Evolutionary conservation across 2,329 filamentous ascomycete genomes (phyloP).

Genomic region (Trichoderma sp.): DNA sequence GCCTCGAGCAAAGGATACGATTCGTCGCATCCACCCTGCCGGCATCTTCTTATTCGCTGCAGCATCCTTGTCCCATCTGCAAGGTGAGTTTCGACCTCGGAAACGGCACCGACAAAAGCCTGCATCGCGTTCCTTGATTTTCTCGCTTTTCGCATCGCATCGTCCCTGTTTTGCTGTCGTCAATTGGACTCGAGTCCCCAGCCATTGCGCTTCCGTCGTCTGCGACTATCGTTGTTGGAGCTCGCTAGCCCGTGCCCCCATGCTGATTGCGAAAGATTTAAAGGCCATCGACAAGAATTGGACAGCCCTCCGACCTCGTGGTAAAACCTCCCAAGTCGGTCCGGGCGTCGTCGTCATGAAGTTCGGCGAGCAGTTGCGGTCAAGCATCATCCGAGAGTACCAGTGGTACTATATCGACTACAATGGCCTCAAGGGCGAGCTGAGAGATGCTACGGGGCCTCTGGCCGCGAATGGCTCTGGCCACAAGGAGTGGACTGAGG

Average conservation of each 20-base stretch:
- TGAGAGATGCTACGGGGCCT: constrained; percentile 69
- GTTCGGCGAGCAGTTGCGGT: constrained; percentile 96
- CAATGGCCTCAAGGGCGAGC: constrained; percentile 82
- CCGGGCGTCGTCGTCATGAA: constrained; percentile 64
- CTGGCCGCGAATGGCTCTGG: constrained; percentile 42
- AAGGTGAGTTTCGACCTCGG: constrained; percentile 7
- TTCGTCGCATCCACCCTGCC: not conserved
- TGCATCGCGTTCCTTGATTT: not conserved
- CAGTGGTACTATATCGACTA: constrained; percentile 99
- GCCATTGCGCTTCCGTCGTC: not conserved
- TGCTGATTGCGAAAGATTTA: constrained; percentile 55
- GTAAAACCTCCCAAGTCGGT: constrained; percentile 36
- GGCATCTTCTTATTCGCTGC: constrained; percentile 2
- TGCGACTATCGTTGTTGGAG: not conserved
- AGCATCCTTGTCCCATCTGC: not conserved
- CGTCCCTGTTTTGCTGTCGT: not conserved
- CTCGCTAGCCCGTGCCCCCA: constrained; percentile 28
- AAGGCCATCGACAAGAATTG: constrained; percentile 44
- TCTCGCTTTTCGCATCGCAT: not conserved
- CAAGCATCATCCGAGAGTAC: constrained; percentile 94
- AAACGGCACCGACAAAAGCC: not conserved
- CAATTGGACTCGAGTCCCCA: not conserved
- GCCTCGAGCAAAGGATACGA: not conserved
- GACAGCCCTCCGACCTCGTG: constrained; percentile 35
- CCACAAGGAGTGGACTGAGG: constrained; percentile 75